Conservation (phyloP, 2,329 filamentous ascomycete genomes). For the Penicillium sp. region DNA sequence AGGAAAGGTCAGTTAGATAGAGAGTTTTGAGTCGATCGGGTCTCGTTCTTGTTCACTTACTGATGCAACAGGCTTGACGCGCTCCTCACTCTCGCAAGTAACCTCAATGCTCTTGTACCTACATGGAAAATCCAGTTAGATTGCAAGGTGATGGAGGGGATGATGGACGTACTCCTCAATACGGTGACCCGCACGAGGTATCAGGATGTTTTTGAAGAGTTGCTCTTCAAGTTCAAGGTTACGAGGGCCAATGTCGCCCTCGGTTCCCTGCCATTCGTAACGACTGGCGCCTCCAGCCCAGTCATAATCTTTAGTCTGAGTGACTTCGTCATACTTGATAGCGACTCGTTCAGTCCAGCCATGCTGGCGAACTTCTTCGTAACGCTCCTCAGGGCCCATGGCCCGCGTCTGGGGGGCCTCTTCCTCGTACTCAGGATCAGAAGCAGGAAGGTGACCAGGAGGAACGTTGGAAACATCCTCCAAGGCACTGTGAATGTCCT, state of each 20-base stretch:
- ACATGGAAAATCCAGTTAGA: not conserved
- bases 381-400: constrained; percentile 24
- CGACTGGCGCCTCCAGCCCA: constrained; percentile 64
- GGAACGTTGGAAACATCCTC: constrained; percentile 2
- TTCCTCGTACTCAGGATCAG: not conserved
- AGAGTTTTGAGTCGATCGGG: too few relatives aligned
- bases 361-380: constrained; percentile 39
- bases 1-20: constrained; percentile 1
- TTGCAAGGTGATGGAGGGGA: not conserved
- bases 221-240: constrained; percentile 71
- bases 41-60: constrained; percentile 9
- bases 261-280: constrained; percentile 86
- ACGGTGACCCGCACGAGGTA: constrained; percentile 61
- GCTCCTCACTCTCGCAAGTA: constrained; percentile 15
- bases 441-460: not conserved
- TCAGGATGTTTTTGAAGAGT: constrained; percentile 68
- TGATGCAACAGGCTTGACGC: constrained; percentile 8
- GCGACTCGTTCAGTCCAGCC: constrained; percentile 44
- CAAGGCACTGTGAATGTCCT: not conserved
- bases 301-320: constrained; percentile 31
- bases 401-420: not conserved
- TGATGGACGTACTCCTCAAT: constrained; percentile 62
- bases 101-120: constrained; percentile 17
- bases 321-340: constrained; percentile 44
- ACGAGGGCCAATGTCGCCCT: constrained; percentile 79